phyloP scores from a whole-genome alignment of 1,139 yeast species.

The Yueomyces sp. region DNA sequence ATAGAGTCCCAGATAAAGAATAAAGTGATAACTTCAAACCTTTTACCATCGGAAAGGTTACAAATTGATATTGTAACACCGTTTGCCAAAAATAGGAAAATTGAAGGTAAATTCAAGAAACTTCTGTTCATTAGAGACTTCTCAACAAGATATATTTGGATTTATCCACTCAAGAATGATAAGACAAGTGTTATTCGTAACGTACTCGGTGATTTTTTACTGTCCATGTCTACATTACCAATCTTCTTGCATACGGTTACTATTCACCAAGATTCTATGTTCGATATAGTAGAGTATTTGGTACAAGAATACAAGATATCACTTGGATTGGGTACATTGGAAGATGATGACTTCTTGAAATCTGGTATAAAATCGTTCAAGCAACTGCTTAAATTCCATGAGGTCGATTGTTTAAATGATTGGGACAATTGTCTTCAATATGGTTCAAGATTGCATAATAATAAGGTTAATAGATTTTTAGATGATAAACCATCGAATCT shows the following conservation, averaged over 20 bases:
- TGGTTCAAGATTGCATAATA: conserved; percentile 12
- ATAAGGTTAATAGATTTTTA: conserved; percentile 9
- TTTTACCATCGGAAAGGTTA: conserved; percentile 21
- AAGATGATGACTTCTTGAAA: conserved; percentile 10
- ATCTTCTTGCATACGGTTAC: conserved; percentile 21
- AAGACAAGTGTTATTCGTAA: conserved; percentile 13
- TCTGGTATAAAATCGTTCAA: conserved; percentile 14
- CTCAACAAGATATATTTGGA: conserved; percentile 21
- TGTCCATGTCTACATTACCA: conserved; percentile 15
- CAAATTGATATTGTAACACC: conserved; percentile 22
- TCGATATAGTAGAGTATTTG: conserved; percentile 16
- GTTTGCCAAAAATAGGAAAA: conserved; percentile 10
- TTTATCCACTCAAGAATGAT: conserved; percentile 16
- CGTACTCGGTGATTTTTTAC: conserved; percentile 10
- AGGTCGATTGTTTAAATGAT: conserved; percentile 13
- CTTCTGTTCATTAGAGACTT: conserved; percentile 21
- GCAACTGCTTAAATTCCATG: conserved; percentile 7
- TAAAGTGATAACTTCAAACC: not conserved
- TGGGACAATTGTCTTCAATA: conserved; percentile 19
- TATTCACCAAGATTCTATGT: conserved; percentile 17
- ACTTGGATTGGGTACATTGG: conserved; percentile 19
- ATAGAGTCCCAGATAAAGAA: not conserved
- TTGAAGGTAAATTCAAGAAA: conserved; percentile 18
- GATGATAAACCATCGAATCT: conserved; percentile 15
- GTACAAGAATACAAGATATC: conserved; percentile 13